Evolutionary conservation across 2,329 filamentous ascomycete genomes (phyloP).

Genomic region (Helotiales sp.): DNA sequence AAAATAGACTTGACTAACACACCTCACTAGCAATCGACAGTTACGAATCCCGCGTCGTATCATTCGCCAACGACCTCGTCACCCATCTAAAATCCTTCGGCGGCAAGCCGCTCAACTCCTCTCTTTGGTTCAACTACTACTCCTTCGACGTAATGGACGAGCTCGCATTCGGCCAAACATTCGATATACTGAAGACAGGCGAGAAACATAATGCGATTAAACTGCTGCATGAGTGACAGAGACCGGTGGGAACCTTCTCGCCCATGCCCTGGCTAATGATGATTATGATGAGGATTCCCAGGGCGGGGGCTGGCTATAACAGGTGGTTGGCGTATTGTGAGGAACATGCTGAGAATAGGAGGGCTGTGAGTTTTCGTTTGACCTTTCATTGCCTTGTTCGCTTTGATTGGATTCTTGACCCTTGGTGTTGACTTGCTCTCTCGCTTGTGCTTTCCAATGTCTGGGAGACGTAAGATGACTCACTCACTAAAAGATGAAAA

Average conservation of each 20-base stretch:
- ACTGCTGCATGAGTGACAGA: conserved; percentile 22
- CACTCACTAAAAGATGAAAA: too few species aligned
- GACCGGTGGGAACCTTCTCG: conserved; percentile 23
- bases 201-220: conserved; percentile 26
- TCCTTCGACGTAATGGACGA: conserved; percentile 41
- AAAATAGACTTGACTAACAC: neutral
- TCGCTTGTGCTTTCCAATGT: too few species aligned
- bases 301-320: conserved; percentile 11
- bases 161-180: conserved; percentile 37
- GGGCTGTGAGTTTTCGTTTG: conserved; percentile 13
- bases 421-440: neutral
- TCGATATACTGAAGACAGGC: conserved; percentile 34
- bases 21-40: conserved; percentile 27
- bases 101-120: conserved; percentile 32
- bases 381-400: too few species aligned
- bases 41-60: conserved; percentile 34
- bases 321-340: conserved; percentile 22
- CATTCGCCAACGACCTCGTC: conserved; percentile 29
- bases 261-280: conserved; percentile 35
- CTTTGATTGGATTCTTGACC: too few species aligned
- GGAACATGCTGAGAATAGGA: conserved; percentile 24
- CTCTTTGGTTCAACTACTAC: conserved; percentile 35
- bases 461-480: too few species aligned
- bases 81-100: conserved; percentile 18
- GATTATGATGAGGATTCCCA: conserved; percentile 30